A percentile compares a stretch with the other conserved stretches of the same genome.
Conservation (phyloP, 192 early-diverging fungal genomes). For the Geranomyces variabilis region DNA sequence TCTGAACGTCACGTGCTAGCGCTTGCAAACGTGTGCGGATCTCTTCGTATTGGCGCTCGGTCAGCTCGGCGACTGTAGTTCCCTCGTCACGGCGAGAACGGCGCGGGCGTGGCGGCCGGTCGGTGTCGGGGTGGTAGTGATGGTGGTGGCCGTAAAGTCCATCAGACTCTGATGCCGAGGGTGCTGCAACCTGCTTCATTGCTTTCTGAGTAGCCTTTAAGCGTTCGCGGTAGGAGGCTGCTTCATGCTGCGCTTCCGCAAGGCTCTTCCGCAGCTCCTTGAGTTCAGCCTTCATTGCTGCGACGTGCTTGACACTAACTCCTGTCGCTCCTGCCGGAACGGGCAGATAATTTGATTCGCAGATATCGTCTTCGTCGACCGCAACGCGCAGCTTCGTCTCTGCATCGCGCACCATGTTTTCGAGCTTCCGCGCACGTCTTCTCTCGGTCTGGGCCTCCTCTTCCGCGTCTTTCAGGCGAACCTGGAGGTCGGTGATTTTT, state of each 20-base stretch:
- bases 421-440: neutral
- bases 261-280: neutral
- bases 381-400: neutral
- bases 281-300: neutral
- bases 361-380: neutral
- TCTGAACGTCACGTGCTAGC: neutral
- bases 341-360: too few species aligned
- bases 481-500: neutral
- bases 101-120: too few species aligned
- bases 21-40: neutral
- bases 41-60: constrained; percentile 6
- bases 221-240: too few species aligned
- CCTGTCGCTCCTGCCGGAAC: too few species aligned
- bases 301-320: too few species aligned
- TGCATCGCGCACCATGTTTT: neutral
- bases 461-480: neutral
- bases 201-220: neutral
- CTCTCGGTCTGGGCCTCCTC: neutral
- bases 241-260: too few species aligned
- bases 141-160: too few species aligned
- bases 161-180: too few species aligned
- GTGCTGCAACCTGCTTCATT: neutral
- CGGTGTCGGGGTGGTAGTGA: too few species aligned
- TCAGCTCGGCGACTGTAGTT: neutral
- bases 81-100: neutral